Evolutionary conservation across 495 filamentous ascomycete species (phyloP), one percentile per base, ranked within the genome.

Genomic region (Margaritispora aquatica): DNA sequence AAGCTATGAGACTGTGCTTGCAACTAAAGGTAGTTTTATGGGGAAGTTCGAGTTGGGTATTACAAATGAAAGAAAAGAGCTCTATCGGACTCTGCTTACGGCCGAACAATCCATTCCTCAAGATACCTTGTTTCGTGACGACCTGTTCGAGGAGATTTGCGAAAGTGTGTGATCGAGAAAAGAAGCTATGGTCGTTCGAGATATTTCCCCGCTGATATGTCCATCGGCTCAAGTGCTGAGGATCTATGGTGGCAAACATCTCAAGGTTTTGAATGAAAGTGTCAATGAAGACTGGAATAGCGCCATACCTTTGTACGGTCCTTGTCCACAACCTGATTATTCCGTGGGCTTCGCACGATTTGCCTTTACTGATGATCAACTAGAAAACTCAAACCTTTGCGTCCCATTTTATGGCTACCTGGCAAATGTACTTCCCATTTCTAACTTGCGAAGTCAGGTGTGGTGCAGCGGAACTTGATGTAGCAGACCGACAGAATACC

Each of bases 261-360:
- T 76, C n/a, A 49, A 71, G 22, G 2, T 21, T 59, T 59, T 79
- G 4, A 65, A 63, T 15, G 74, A 80, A 60, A 74, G 70, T 57
- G 66, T 74, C 36, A 75, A 79, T 61, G 71, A 76, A 67, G 66
- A 62, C 44, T 80, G 72, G 74, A 68, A 65, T 53, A 73, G 65
- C 48, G 69, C 63, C 8, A 64, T 73, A 46, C 63, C 70, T 4
- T 46, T 77, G 0, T 57, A 69, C 17, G 63, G 60, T 20, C 56
- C 70, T 48, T 66, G 67, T 44, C 73, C 73, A 47, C 70, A 80
- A 61, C 75, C 74, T 17, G 71, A 78, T 60, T 78, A 73, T 61
- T 66, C 72, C n/a, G 63, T 75, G 7, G 74, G 73, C 5, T 78
- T 79, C 53, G 57, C 52, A 55, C 65, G 70, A 67, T 68, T 65